Percentiles rank a stretch among this genome's conserved stretches.
phyloP scores from a whole-genome alignment of 176 grass and related monocot genomes.

The Carex myosuroides region DNA sequence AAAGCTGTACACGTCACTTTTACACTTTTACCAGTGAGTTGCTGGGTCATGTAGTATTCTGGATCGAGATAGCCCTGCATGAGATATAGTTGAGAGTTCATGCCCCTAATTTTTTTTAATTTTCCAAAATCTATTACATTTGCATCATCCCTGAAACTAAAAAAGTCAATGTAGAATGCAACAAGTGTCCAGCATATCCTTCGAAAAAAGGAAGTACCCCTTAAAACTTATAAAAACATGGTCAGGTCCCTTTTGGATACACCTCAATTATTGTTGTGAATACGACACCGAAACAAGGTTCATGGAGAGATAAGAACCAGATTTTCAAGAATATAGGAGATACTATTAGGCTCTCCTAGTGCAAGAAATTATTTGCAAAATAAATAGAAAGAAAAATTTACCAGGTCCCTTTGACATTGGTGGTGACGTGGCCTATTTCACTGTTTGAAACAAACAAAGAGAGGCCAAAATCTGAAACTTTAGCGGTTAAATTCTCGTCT shows the following conservation, averaged over 20 bases:
- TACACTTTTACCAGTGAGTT: constrained; percentile 77
- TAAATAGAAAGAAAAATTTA: constrained; percentile 20
- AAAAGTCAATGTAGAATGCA: not conserved
- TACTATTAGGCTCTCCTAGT: not conserved
- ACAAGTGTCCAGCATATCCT: not conserved
- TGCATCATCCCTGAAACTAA: not conserved
- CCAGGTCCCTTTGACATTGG: constrained; percentile 83
- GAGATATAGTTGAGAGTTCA: not conserved
- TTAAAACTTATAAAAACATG: not conserved
- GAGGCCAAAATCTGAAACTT: constrained; percentile 90
- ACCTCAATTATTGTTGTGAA: not conserved
- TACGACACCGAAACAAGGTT: not conserved
- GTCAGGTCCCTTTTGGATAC: not conserved
- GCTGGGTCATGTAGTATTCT: constrained; percentile 79
- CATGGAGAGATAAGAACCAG: not conserved
- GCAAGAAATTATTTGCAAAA: not conserved
- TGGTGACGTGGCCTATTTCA: constrained; percentile 43
- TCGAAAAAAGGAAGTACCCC: not conserved
- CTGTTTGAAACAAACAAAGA: constrained; percentile 57
- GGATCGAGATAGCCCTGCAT: constrained; percentile 86
- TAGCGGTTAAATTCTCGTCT: constrained; percentile 62
- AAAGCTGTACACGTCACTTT: constrained; percentile 90
- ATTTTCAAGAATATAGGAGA: not conserved
- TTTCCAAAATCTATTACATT: not conserved
- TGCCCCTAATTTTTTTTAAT: not conserved